phyloP scores from a whole-genome alignment of 345 rosid species.

The Nasturtium officinale region DNA sequence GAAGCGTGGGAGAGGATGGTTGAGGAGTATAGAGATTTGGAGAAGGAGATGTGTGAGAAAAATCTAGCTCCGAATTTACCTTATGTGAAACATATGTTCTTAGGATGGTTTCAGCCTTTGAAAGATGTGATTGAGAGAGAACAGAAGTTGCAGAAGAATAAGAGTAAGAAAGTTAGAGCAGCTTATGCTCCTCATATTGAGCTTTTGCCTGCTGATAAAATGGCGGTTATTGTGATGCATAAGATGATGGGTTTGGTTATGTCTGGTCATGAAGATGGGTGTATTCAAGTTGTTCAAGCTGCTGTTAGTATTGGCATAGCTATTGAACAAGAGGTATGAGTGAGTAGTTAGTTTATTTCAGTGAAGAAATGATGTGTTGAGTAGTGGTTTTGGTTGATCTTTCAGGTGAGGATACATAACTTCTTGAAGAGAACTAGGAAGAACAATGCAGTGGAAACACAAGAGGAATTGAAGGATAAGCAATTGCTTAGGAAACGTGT shows the following conservation, averaged over 20 bases:
- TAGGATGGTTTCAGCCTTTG: conserved; percentile 93
- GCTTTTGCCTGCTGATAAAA: conserved; percentile 80
- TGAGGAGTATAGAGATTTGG: conserved; percentile 72
- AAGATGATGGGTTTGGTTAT: conserved; percentile 86
- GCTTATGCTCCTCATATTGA: conserved; percentile 84
- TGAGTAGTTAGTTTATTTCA: not conserved
- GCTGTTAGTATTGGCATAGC: conserved; percentile 83
- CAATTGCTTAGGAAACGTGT: conserved; percentile 71
- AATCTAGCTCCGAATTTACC: conserved; percentile 84
- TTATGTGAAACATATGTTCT: conserved; percentile 70
- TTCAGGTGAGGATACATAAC: conserved; percentile 77
- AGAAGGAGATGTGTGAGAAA: conserved; percentile 79
- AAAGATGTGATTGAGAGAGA: conserved; percentile 75
- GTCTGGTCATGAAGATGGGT: conserved; percentile 67
- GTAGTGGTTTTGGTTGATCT: conserved; percentile 14
- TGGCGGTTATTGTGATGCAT: conserved; percentile 95
- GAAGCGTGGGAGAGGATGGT: conserved; percentile 90
- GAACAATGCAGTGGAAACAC: conserved; percentile 49
- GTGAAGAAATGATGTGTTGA: not conserved
- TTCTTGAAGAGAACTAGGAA: conserved; percentile 76
- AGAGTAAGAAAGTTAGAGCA: conserved; percentile 63
- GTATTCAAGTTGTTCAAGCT: conserved; percentile 83
- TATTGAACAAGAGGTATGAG: conserved; percentile 79
- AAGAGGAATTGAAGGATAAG: conserved; percentile 61
- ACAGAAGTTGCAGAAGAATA: conserved; percentile 63